Evolutionary conservation across 352 stramenopile genomes (phyloP).

Genomic region (Saprolegnia parasitica): DNA sequence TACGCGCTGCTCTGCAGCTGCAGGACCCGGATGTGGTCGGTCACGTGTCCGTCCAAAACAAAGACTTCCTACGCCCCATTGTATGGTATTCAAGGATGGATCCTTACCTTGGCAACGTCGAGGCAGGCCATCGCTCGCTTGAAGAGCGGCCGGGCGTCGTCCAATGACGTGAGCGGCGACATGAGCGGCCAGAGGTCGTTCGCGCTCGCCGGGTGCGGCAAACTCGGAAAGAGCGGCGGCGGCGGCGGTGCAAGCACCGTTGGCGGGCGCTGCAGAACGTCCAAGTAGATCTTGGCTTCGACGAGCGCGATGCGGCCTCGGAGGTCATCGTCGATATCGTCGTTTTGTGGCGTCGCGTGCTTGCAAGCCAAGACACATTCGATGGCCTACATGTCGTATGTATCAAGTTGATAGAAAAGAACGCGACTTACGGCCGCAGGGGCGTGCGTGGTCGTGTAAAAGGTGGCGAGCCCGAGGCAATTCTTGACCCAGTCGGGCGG

Average conservation of each 20-base stretch:
- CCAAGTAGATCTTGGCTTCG: background rate
- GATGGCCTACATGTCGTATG: constrained; percentile 9
- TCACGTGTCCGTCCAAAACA: constrained; percentile 65
- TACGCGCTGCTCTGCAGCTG: constrained; percentile 60
- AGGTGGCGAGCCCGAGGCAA: constrained; percentile 5
- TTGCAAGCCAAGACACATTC: constrained; percentile 21
- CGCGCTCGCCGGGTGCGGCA: constrained; percentile 19
- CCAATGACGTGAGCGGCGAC: constrained; percentile 39
- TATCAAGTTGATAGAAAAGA: background rate
- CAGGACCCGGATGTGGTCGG: constrained; percentile 49
- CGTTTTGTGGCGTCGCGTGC: background rate
- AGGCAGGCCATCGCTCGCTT: constrained; percentile 49
- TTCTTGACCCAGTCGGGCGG: constrained; percentile 21
- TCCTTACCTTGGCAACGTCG: constrained; percentile 37
- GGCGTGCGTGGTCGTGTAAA: constrained; percentile 6
- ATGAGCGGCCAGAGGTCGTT: no score
- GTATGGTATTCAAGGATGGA: background rate
- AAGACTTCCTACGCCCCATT: constrained; percentile 34
- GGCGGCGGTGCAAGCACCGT: background rate
- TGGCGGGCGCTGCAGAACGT: background rate
- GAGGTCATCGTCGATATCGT: background rate
- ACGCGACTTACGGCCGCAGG: background rate
- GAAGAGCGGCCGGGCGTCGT: constrained; percentile 55
- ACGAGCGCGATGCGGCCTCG: background rate
- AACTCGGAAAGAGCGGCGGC: background rate